A percentile compares a stretch with the other conserved stretches of the same genome.
Conservation (phyloP, 345 rosid species). For the Salix koriyanagi region DNA sequence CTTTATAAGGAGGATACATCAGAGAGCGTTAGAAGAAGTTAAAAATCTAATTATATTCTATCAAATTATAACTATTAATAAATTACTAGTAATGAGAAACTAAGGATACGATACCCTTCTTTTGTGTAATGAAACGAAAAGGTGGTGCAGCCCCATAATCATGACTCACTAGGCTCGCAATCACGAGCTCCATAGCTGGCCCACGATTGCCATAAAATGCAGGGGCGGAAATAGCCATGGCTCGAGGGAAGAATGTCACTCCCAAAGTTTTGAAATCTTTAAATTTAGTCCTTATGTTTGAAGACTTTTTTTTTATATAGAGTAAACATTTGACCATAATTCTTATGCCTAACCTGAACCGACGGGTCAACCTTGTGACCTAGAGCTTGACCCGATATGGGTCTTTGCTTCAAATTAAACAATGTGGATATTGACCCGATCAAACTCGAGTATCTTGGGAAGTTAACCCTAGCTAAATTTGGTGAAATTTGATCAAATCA, state of each 20-base stretch:
- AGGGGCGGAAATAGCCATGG: background rate
- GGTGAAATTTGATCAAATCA: fast-evolving
- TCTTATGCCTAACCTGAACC: too few species aligned
- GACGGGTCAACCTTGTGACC: fast-evolving
- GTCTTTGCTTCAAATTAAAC: too few species aligned
- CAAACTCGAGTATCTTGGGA: fast-evolving
- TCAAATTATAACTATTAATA: background rate
- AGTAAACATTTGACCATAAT: background rate
- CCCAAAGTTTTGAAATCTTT: background rate
- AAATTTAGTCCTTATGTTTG: background rate
- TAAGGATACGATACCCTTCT: background rate
- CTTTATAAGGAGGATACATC: background rate
- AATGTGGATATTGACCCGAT: too few species aligned
- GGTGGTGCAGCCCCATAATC: background rate
- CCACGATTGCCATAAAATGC: background rate
- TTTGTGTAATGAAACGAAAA: background rate
- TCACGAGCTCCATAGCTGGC: background rate
- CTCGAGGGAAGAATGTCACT: background rate
- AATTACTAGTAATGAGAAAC: slow-evolving; percentile 1
- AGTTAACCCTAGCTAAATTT: fast-evolving
- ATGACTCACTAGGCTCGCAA: background rate
- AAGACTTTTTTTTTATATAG: background rate
- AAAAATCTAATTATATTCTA: background rate
- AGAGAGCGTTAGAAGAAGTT: background rate
- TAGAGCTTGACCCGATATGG: fast-evolving